A percentile compares a stretch with the other conserved stretches of the same genome.
Conservation (phyloP, 768 basidiomycete genomes). For the Russula dissimulans region DNA sequence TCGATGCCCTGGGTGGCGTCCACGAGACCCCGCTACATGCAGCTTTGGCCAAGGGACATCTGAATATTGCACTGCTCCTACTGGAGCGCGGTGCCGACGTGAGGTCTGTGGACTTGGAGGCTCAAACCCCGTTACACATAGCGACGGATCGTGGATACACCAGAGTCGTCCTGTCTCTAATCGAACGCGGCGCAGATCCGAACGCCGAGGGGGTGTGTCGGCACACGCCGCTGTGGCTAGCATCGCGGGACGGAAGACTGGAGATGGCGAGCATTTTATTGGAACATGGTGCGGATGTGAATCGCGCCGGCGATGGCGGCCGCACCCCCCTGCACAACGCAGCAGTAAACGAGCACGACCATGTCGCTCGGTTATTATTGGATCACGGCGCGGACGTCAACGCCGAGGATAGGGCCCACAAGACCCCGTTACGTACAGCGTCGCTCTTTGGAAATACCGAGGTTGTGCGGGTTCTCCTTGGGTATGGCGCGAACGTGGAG, state of each 20-base stretch:
- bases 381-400: not conserved
- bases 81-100: not conserved
- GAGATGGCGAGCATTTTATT: not conserved
- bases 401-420: too few species aligned
- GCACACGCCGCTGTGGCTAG: not conserved
- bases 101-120: too few species aligned
- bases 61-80: not conserved
- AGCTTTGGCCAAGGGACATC: not conserved
- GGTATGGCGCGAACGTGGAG: not conserved
- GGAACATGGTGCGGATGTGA: not conserved
- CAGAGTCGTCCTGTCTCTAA: not conserved
- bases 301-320: not conserved
- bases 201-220: not conserved
- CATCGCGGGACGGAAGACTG: not conserved
- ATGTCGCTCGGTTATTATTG: not conserved
- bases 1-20: not conserved
- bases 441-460: not conserved
- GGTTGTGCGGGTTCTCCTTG: not conserved
- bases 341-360: too few species aligned
- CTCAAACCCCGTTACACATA: not conserved
- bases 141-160: not conserved
- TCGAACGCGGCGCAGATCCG: not conserved
- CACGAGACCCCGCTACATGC: not conserved
- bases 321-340: not conserved
- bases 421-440: not conserved